A percentile compares a stretch with the other conserved stretches of the same genome.
These are phyloP conservation scores for Phycomyces nitens DNA, from an alignment of 192 early-diverging fungal genomes.

Conservation along the genomic window DNA sequence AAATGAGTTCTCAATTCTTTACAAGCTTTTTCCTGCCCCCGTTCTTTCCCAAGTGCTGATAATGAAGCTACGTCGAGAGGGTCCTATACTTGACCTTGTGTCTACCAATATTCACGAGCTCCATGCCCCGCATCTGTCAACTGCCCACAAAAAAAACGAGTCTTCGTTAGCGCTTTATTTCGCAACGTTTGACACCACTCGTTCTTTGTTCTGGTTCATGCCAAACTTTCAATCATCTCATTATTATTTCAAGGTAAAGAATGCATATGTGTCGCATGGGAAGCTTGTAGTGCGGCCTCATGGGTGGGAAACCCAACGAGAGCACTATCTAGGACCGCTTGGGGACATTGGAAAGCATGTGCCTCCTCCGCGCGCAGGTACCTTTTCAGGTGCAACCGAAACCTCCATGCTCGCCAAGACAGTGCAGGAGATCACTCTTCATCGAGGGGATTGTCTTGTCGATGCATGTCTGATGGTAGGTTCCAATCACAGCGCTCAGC, in stretches of 20 bases:
- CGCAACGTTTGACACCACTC: constrained; percentile 6
- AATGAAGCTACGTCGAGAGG: constrained; percentile 14
- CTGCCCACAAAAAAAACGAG: constrained; percentile 23
- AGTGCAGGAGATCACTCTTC: constrained; percentile 1
- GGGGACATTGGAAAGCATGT: constrained; percentile 31
- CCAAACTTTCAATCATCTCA: constrained; percentile 14
- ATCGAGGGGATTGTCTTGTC: constrained; percentile 2
- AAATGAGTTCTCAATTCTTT: constrained; percentile 9
- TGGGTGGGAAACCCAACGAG: constrained; percentile 4
- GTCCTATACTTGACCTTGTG: constrained; percentile 20
- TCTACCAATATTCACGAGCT: constrained; percentile 35
- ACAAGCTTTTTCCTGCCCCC: constrained; percentile 18
- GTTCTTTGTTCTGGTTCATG: constrained; percentile 19
- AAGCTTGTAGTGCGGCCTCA: constrained; percentile 24
- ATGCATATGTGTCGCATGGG: constrained; percentile 34
- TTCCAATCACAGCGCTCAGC: neutral
- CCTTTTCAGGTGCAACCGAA: constrained; percentile 26
- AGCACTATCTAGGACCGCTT: constrained; percentile 19
- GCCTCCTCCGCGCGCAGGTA: constrained; percentile 22
- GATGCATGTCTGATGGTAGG: constrained; percentile 10
- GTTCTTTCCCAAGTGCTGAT: constrained; percentile 19
- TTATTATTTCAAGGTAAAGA: constrained; percentile 29
- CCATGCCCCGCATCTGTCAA: neutral
- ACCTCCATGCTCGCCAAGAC: constrained; percentile 2
- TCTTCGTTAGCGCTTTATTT: constrained; percentile 21